Evolutionary conservation across 176 grass and related monocot genomes (phyloP).

Genomic region (Microstegium vimineum): DNA sequence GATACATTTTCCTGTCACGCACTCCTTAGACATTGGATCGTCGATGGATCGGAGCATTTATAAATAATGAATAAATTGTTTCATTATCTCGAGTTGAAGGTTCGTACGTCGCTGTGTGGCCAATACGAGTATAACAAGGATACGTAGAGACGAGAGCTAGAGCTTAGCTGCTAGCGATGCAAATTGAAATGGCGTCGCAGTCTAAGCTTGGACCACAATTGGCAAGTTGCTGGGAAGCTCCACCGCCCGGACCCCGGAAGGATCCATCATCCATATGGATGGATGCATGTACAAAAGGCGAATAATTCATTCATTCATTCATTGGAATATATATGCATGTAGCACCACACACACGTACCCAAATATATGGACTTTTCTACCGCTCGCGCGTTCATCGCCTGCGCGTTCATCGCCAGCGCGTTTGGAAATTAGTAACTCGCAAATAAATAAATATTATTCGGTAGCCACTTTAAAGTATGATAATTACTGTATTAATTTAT

Average conservation of each 20-base stretch:
- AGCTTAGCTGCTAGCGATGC: not conserved
- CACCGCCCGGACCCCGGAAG: not conserved
- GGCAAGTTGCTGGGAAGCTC: not conserved
- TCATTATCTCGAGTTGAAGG: not conserved
- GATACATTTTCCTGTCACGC: not conserved
- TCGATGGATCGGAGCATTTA: not conserved
- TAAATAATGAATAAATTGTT: not conserved
- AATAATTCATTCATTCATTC: conserved; percentile 33
- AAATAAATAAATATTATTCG: too few relatives aligned
- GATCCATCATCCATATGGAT: not conserved
- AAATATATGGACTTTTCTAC: not conserved
- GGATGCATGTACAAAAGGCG: not conserved
- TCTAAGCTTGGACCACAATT: conserved; percentile 31
- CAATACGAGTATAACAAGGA: too few relatives aligned
- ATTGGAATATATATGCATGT: not conserved
- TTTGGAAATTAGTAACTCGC: too few relatives aligned
- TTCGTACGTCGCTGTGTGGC: not conserved
- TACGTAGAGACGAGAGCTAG: not conserved
- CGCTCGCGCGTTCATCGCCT: too few relatives aligned
- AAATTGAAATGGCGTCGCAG: conserved; percentile 14
- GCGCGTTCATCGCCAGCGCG: too few relatives aligned
- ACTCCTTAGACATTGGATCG: not conserved
- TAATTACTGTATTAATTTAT: too few relatives aligned
- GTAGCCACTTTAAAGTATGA: too few relatives aligned
- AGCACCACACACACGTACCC: not conserved